A percentile compares a stretch with the other conserved stretches of the same genome.
Evolutionary conservation across 2,329 filamentous ascomycete species (phyloP).

Genomic region (Cercospora sp.): DNA sequence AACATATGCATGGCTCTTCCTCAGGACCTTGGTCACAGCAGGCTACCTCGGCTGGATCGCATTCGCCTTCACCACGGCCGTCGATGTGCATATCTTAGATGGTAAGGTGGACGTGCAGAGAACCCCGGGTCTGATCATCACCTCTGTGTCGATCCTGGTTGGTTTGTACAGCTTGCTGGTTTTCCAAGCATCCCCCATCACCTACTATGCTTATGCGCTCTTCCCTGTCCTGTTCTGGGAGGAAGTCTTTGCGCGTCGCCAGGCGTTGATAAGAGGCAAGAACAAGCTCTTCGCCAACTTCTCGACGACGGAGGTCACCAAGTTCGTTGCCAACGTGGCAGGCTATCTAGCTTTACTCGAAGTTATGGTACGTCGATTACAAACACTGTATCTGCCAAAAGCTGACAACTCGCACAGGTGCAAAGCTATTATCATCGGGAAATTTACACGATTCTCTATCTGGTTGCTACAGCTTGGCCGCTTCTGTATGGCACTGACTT

Average conservation of each 20-base stretch:
- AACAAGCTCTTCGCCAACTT: slow-evolving; percentile 68
- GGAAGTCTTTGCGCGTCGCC: slow-evolving; percentile 78
- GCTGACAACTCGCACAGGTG: slow-evolving; percentile 56
- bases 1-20: slow-evolving; percentile 97
- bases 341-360: slow-evolving; percentile 74
- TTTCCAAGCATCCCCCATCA: slow-evolving; percentile 73
- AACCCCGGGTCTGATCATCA: slow-evolving; percentile 57
- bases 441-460: slow-evolving; percentile 77
- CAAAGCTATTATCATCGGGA: slow-evolving; percentile 90
- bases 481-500: slow-evolving; percentile 71
- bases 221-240: slow-evolving; percentile 98
- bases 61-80: slow-evolving; percentile 83
- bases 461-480: slow-evolving; percentile 78
- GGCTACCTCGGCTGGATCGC: slow-evolving; percentile 96
- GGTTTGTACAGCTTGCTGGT: slow-evolving; percentile 76
- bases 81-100: slow-evolving; percentile 83
- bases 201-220: slow-evolving; percentile 88
- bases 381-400: neutral
- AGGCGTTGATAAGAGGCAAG: slow-evolving; percentile 66
- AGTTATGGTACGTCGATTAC: slow-evolving; percentile 58
- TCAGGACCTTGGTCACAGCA: slow-evolving; percentile 80
- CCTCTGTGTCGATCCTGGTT: slow-evolving; percentile 76
- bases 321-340: slow-evolving; percentile 63
- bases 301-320: slow-evolving; percentile 57
- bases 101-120: slow-evolving; percentile 65